These are phyloP conservation scores for Vigna unguiculata DNA, from an alignment of 306 rosid species.

Conservation along the genomic window DNA sequence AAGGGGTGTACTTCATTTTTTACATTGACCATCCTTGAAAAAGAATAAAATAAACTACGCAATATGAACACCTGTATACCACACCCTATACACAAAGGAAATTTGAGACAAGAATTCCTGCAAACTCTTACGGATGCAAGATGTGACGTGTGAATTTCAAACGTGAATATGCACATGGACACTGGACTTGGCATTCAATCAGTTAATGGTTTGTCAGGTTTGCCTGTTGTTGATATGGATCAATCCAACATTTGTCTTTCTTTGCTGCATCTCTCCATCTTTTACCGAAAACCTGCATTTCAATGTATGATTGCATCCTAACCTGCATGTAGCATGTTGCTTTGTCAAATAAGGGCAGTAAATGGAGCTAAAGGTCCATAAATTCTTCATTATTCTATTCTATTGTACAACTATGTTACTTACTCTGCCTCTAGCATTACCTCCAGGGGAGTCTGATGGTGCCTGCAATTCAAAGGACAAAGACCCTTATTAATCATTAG, in stretches of 20 bases:
- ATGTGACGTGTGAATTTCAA: slow-evolving; percentile 30
- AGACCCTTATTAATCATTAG: slow-evolving; percentile 9
- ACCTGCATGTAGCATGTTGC: slow-evolving; percentile 47
- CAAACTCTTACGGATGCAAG: not conserved
- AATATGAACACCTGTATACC: slow-evolving; percentile 40
- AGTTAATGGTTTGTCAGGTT: slow-evolving; percentile 42
- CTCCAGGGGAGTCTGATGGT: slow-evolving; percentile 38
- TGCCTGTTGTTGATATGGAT: slow-evolving; percentile 55
- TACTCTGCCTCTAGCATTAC: slow-evolving; percentile 67
- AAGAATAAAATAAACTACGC: slow-evolving; percentile 3
- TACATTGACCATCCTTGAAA: not conserved
- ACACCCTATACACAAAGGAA: slow-evolving; percentile 43
- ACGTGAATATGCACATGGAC: slow-evolving; percentile 30
- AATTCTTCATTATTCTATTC: not conserved
- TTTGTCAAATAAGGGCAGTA: slow-evolving; percentile 29
- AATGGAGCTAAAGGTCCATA: not conserved
- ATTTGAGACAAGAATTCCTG: slow-evolving; percentile 27
- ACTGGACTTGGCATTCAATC: slow-evolving; percentile 16
- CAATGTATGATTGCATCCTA: slow-evolving; percentile 61
- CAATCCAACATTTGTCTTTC: slow-evolving; percentile 59
- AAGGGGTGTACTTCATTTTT: too few species aligned
- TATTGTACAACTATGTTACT: slow-evolving; percentile 6
- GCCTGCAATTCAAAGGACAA: slow-evolving; percentile 56
- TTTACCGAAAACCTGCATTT: slow-evolving; percentile 53
- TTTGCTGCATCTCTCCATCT: slow-evolving; percentile 62